Percentiles rank a stretch among this genome's conserved stretches.
Evolutionary conservation across 192 early-diverging fungal genomes (phyloP).

Genomic region (Pilaira anomala): DNA sequence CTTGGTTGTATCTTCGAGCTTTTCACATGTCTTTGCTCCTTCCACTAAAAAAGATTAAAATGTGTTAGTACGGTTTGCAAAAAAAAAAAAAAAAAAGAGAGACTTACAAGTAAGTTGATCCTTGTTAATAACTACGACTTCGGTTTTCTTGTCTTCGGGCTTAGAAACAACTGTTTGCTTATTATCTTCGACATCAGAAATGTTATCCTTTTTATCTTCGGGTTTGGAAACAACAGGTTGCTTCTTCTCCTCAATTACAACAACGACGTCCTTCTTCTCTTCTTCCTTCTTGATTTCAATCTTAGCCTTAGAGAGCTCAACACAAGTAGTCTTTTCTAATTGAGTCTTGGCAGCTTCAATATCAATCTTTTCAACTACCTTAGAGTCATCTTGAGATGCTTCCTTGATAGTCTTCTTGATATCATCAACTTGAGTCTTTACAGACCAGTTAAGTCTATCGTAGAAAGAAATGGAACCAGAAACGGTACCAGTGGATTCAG

Average conservation of each 20-base stretch:
- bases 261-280: background rate
- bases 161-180: too few relatives aligned
- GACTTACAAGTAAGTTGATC: too few relatives aligned
- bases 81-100: too few relatives aligned
- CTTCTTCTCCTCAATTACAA: background rate
- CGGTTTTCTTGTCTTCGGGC: background rate
- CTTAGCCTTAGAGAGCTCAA: background rate
- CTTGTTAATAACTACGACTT: too few relatives aligned
- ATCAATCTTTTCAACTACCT: background rate
- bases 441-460: background rate
- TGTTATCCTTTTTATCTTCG: background rate
- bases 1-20: too few relatives aligned
- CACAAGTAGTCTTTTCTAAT: background rate
- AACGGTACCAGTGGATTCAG: background rate
- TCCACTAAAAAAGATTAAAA: too few relatives aligned
- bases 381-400: background rate
- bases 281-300: background rate
- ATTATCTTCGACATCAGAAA: too few relatives aligned
- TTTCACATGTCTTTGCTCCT: too few relatives aligned
- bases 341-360: background rate
- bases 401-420: conserved; percentile 1
- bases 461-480: background rate
- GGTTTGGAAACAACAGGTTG: background rate
- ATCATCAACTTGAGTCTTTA: background rate
- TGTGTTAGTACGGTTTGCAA: too few relatives aligned